Evolutionary conservation across 805 yeast species (phyloP), one percentile per base, ranked within the genome.

Genomic region (Cyberlindnera japonica): DNA sequence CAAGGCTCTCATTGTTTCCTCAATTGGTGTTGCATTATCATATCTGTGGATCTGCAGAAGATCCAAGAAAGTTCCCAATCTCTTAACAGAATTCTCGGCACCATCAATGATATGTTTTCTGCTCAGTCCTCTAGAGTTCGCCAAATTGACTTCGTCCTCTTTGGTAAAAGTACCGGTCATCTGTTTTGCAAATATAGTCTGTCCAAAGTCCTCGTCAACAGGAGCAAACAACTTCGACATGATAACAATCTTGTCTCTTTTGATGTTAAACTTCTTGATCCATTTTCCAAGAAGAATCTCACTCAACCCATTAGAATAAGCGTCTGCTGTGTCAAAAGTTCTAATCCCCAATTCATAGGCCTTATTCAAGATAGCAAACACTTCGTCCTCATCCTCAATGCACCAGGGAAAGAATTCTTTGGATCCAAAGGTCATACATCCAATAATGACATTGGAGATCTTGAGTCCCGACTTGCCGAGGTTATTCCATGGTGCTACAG

Each of bases 1-100:
- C 48, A 76, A 59, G 2, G 79, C 74, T 45, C 57, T 67, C 79
- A 77, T 72, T n/a, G 69, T 72, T 50, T 77, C 82, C 41, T 68
- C 68, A 17, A 64, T 64, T 22, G 77, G 74, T 4, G 70, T 64
- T 5, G 51, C 37, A 19, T 51, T 50, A 52, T 76, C 82, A 39
- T 64, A 59, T 44, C 81, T 57, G 58, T 77, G 82, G 50, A 77
- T 72, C 58, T 75, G 81, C 11, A 65, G 60, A 16, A 77, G 64
- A 53, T 72, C 76, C 32, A 71, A 64, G 49, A 70, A 65, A 2
- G 75, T 48, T 2, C 74, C 76, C 43, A 72, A 57, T 50, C 76
- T 58, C 45, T 58, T 55, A 15, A 64, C 65, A 0, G 73, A 66
- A 3, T 49, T 59, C 37, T 64, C 53, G 16, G 61, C 70, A 4